A percentile compares a stretch with the other conserved stretches of the same genome.
These are phyloP conservation scores for Rusavskia elegans DNA, from an alignment of 495 filamentous ascomycete species.

Conservation along the genomic window DNA sequence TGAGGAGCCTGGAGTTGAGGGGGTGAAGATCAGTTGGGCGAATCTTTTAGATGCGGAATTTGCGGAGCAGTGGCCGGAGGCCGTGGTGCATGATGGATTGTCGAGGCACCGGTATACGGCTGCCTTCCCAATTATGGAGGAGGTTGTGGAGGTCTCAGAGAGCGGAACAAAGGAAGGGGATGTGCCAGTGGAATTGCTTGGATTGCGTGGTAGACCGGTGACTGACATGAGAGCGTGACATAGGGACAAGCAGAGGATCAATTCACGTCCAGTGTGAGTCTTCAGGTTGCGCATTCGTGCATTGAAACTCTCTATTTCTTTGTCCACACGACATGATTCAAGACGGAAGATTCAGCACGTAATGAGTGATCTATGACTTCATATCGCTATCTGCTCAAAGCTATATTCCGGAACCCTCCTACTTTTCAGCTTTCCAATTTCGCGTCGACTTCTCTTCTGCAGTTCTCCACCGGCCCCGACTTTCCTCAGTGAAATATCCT, in stretches of 20 bases:
- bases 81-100: constrained; percentile 46
- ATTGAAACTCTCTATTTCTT: background rate
- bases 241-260: background rate
- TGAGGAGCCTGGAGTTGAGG: constrained; percentile 4
- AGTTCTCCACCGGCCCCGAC: constrained; percentile 49
- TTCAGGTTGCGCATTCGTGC: background rate
- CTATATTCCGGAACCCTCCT: constrained; percentile 63
- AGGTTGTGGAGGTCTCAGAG: background rate
- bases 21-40: constrained; percentile 46
- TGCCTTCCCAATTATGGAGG: constrained; percentile 5
- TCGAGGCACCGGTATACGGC: constrained; percentile 15
- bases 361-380: background rate
- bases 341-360: too few species aligned
- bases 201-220: background rate
- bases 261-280: too few species aligned
- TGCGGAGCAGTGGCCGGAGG: constrained; percentile 50
- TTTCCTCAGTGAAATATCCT: constrained; percentile 33
- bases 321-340: too few species aligned
- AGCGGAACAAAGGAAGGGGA: background rate
- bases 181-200: background rate
- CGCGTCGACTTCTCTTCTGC: constrained; percentile 43
- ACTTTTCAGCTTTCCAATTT: constrained; percentile 56
- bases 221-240: background rate
- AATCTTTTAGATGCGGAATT: constrained; percentile 48
- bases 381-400: constrained; percentile 53